Percentiles rank a stretch among this genome's conserved stretches.
These are phyloP conservation scores for Populus alba DNA, from an alignment of 345 rosid species.

Conservation along the genomic window DNA sequence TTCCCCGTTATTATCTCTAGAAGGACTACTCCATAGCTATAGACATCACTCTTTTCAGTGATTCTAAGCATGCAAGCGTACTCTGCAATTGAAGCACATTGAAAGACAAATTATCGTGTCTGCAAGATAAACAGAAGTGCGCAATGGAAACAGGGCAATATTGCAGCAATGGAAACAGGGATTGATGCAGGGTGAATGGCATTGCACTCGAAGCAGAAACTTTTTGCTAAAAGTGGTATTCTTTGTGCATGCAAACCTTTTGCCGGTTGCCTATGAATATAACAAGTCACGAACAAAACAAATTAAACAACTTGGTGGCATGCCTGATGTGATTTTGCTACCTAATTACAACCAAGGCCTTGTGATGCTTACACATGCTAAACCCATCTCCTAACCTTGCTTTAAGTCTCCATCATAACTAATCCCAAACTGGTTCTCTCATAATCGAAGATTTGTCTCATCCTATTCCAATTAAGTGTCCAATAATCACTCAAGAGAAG, in stretches of 20 bases:
- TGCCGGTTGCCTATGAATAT: not conserved
- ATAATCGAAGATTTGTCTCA: not conserved
- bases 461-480: not conserved
- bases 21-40: conserved; percentile 77
- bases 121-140: not conserved
- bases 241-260: not conserved
- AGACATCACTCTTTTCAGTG: conserved; percentile 74
- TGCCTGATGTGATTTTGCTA: not conserved
- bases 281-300: not conserved
- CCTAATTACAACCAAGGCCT: not conserved
- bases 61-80: conserved; percentile 65
- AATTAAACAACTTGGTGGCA: not conserved
- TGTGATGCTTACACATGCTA: not conserved
- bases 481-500: not conserved
- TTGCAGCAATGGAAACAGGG: not conserved
- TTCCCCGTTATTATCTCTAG: conserved; percentile 81
- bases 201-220: not conserved
- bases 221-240: not conserved
- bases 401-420: not conserved
- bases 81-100: conserved; percentile 39
- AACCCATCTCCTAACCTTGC: not conserved
- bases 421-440: not conserved
- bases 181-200: not conserved
- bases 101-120: not conserved
- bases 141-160: not conserved